A percentile compares a stretch with the other conserved stretches of the same genome.
phyloP scores from a whole-genome alignment of 2,329 filamentous ascomycete genomes.

The Karstenula rhodostoma region DNA sequence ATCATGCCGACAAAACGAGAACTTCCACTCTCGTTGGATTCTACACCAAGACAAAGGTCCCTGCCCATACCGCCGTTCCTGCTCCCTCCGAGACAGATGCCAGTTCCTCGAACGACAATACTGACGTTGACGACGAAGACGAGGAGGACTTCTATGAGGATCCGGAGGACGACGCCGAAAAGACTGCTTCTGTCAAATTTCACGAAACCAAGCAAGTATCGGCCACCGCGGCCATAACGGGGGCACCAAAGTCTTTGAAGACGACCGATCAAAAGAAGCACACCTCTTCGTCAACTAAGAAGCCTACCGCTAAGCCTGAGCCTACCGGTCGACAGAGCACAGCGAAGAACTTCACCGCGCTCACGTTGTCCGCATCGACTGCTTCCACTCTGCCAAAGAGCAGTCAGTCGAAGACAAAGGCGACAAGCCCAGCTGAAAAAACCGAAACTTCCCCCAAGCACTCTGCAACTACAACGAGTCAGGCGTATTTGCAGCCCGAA shows the following conservation, averaged over 20 bases:
- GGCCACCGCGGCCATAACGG: background rate
- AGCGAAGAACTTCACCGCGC: no score
- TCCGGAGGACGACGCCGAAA: background rate
- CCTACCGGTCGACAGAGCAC: background rate
- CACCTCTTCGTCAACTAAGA: background rate
- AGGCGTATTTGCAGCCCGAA: background rate
- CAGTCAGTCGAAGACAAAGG: background rate
- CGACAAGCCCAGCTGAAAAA: background rate
- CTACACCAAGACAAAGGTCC: background rate
- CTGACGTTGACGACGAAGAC: background rate
- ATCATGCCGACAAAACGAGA: background rate
- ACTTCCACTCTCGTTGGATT: background rate
- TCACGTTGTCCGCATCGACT: no score
- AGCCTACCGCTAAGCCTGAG: background rate
- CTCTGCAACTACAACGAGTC: background rate
- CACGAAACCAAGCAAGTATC: background rate
- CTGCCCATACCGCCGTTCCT: conserved; percentile 4
- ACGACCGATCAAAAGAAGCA: background rate
- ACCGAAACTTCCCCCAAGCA: background rate
- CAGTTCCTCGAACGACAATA: background rate
- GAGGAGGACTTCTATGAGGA: background rate
- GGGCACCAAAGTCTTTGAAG: background rate
- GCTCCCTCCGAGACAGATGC: background rate
- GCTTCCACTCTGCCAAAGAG: background rate
- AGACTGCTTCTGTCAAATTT: background rate